These are phyloP conservation scores for Stemphylium beticola DNA, from an alignment of 2,329 filamentous ascomycete genomes.

Conservation along the genomic window DNA sequence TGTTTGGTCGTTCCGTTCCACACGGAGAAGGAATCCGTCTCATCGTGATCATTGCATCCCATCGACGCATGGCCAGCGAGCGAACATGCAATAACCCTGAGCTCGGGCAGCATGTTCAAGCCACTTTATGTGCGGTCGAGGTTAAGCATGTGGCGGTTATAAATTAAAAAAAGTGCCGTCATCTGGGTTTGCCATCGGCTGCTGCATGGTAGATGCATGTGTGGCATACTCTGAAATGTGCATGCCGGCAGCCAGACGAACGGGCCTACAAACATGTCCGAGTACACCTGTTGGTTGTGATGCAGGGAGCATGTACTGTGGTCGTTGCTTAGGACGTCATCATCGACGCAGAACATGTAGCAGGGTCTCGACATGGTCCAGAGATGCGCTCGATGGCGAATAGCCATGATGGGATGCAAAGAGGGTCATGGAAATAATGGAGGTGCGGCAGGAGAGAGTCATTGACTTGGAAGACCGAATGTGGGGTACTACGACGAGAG, in stretches of 20 bases:
- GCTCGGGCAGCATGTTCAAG: not conserved
- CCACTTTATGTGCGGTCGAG: not conserved
- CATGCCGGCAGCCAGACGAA: not conserved
- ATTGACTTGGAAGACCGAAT: not conserved
- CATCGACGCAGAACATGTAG: not conserved
- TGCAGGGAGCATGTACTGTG: not conserved
- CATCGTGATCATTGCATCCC: not conserved
- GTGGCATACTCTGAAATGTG: not conserved
- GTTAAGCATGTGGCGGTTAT: not conserved
- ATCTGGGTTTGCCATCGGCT: not conserved
- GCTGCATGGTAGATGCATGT: not conserved
- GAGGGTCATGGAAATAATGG: not conserved
- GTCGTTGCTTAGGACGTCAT: not conserved
- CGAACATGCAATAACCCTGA: not conserved
- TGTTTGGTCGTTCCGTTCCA: not conserved
- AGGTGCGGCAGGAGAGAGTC: not conserved
- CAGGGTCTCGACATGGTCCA: not conserved
- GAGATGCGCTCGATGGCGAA: not conserved
- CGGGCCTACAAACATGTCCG: not conserved
- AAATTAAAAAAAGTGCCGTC: too few species aligned
- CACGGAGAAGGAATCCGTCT: not conserved
- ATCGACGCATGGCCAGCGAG: constrained; percentile 6
- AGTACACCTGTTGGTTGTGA: not conserved
- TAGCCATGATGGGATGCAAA: not conserved
- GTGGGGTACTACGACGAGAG: constrained; percentile 1